Evolutionary conservation across 192 early-diverging fungal species (phyloP), one percentile per base, ranked within the genome.

Genomic region (Rhizophagus sp.): DNA sequence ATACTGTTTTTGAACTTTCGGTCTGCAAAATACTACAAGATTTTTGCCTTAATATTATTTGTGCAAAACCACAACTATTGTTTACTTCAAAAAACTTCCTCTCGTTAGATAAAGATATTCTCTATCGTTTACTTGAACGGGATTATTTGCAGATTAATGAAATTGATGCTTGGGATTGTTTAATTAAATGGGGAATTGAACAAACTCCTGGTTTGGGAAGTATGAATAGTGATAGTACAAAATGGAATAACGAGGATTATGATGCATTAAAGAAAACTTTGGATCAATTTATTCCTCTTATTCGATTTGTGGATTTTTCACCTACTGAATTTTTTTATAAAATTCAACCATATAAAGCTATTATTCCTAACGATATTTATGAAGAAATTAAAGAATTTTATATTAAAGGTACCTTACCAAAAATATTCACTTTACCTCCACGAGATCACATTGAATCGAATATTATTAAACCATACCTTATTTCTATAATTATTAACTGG

Each of bases 171-270:
- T 76, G 75, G 75, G 62, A 76, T 24, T 9, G 24, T 24, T 10
- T 76, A 41, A 76, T 76, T 63, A 64, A 76, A 65, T 76, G 75
- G 75, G 49, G 49, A 3, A 15, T 50, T 11, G 12, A 50, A 15
- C 49, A 50, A 50, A 50, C 15, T 13, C 11, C 49, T 50, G 1
- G 33, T 64, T 63, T 33, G n/a, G 30, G 62, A 62, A 22, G 13
- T 25, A n/a, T 22, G n/a, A 36, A 13, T 64, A 41, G 34, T 13
- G 33, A 62, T 19, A n/a, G 75, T 65, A 41, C 75, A 30, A 65
- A 63, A n/a, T 76, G 75, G 75, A 39, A 25, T 30, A 61, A 65
- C 8, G 13, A 62, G 1, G 12, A 39, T 76, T 76, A 39, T 44
- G 24, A 64, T 9, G 22, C 62, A 7, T 44, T 76, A 17, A 41